Evolutionary conservation across 2,329 filamentous ascomycete species (phyloP).

Genomic region (Trichoderma guizhouense): DNA sequence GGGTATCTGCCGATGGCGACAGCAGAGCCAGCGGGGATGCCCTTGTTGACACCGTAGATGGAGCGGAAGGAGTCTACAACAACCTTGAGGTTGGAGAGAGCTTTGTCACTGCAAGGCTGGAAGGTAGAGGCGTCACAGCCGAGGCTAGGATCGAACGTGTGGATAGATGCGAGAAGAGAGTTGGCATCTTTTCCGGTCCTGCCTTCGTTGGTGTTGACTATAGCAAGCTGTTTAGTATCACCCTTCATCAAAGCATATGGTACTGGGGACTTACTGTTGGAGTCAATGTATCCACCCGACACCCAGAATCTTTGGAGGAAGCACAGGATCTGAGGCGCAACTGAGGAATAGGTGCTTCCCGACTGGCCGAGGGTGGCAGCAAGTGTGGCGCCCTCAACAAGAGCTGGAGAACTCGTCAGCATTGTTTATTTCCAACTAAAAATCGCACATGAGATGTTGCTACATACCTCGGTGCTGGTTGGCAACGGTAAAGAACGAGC

Average conservation of each 20-base stretch:
- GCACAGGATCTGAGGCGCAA: conserved; percentile 69
- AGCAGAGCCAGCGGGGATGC: conserved; percentile 56
- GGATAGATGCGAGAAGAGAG: conserved; percentile 63
- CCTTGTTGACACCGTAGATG: conserved; percentile 64
- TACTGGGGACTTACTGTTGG: conserved; percentile 52
- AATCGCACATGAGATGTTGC: neutral
- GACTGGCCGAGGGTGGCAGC: conserved; percentile 60
- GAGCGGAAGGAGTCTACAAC: conserved; percentile 74
- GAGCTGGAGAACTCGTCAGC: conserved; percentile 34
- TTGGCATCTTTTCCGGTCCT: conserved; percentile 71
- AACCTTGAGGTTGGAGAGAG: conserved; percentile 72
- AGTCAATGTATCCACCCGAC: conserved; percentile 56
- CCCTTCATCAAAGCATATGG: neutral
- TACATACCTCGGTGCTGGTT: conserved; percentile 61
- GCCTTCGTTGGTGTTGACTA: conserved; percentile 55
- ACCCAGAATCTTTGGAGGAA: conserved; percentile 75
- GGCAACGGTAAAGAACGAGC: conserved; percentile 75
- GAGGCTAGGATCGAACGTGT: conserved; percentile 64
- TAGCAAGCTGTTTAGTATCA: neutral
- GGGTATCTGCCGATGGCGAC: conserved; percentile 64
- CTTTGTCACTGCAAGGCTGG: conserved; percentile 69
- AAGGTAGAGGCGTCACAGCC: conserved; percentile 69
- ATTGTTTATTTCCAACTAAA: neutral
- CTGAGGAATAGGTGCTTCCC: conserved; percentile 57
- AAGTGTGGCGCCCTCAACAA: conserved; percentile 64